Evolutionary conservation across 768 basidiomycete genomes (phyloP).

Genomic region (Lentinula guzmanii): DNA sequence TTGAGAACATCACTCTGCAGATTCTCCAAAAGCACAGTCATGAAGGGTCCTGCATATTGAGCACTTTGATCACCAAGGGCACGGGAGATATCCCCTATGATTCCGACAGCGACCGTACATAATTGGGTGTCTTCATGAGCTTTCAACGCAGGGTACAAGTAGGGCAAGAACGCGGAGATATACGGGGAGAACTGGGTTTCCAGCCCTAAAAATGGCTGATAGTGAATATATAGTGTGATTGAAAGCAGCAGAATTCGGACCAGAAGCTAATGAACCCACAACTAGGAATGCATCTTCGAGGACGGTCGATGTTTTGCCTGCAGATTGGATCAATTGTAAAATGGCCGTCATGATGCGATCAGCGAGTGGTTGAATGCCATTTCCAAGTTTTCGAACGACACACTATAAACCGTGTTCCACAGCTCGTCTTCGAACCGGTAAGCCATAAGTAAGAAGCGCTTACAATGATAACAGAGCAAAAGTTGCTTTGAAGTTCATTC

Average conservation of each 20-base stretch:
- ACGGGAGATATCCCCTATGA: conserved; percentile 95
- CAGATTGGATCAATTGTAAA: conserved; percentile 77
- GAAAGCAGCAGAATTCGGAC: conserved; percentile 26
- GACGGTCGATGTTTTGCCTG: conserved; percentile 90
- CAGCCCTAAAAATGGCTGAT: conserved; percentile 42
- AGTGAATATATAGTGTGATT: background rate
- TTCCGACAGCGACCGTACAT: conserved; percentile 92
- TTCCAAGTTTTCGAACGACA: conserved; percentile 78
- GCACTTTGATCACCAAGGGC: conserved; percentile 81
- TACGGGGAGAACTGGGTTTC: conserved; percentile 78
- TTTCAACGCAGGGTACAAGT: conserved; percentile 82
- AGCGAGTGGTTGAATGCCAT: conserved; percentile 80
- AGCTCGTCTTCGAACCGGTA: background rate
- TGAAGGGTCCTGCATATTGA: conserved; percentile 83
- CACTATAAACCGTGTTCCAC: conserved; percentile 36
- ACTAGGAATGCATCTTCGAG: conserved; percentile 96
- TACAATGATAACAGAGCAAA: conserved; percentile 87
- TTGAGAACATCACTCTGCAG: conserved; percentile 87
- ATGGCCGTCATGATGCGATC: conserved; percentile 94
- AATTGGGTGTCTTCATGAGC: conserved; percentile 94
- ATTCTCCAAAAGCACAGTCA: conserved; percentile 88
- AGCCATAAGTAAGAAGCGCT: conserved; percentile 20
- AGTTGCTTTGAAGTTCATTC: conserved; percentile 96
- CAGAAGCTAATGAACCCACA: conserved; percentile 79
- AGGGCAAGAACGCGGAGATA: conserved; percentile 79